These are phyloP conservation scores for Yamadazyma kanchanaburiensis DNA, from an alignment of 1,139 yeast genomes.

Conservation along the genomic window DNA sequence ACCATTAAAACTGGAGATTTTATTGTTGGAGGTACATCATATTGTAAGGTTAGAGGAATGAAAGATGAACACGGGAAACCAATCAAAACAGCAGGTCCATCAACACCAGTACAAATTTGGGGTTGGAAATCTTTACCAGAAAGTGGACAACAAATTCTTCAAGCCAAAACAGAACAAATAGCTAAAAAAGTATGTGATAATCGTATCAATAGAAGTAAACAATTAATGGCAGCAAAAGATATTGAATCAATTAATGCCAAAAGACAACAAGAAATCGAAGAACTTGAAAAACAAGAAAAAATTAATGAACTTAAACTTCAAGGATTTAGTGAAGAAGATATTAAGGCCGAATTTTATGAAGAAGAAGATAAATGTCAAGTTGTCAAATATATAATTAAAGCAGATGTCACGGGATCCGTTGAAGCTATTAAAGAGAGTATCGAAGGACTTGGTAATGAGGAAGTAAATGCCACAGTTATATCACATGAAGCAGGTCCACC, in stretches of 20 bases:
- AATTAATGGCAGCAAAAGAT: constrained; percentile 60
- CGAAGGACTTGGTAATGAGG: constrained; percentile 78
- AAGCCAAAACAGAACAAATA: constrained; percentile 67
- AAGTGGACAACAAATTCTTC: constrained; percentile 83
- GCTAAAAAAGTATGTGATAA: constrained; percentile 76
- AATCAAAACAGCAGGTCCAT: constrained; percentile 72
- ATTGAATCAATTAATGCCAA: constrained; percentile 68
- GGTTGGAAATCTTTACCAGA: constrained; percentile 96
- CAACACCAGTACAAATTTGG: constrained; percentile 85
- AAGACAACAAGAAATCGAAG: constrained; percentile 45
- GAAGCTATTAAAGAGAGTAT: constrained; percentile 72
- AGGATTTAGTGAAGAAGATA: constrained; percentile 50
- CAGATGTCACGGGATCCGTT: constrained; percentile 80
- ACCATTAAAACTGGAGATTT: constrained; percentile 66
- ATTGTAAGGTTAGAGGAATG: constrained; percentile 84
- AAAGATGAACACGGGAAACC: constrained; percentile 68
- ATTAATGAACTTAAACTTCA: constrained; percentile 53
- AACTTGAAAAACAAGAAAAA: constrained; percentile 47
- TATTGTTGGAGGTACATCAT: constrained; percentile 81
- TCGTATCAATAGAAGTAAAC: constrained; percentile 54
- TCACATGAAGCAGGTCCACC: constrained; percentile 83
- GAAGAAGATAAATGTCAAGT: constrained; percentile 15
- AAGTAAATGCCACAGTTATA: constrained; percentile 66
- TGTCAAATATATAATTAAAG: constrained; percentile 62
- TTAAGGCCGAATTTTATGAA: constrained; percentile 18